Evolutionary conservation across 345 rosid species (phyloP), one percentile per base, ranked within the genome.

Genomic region (Euphorbia peplus): DNA sequence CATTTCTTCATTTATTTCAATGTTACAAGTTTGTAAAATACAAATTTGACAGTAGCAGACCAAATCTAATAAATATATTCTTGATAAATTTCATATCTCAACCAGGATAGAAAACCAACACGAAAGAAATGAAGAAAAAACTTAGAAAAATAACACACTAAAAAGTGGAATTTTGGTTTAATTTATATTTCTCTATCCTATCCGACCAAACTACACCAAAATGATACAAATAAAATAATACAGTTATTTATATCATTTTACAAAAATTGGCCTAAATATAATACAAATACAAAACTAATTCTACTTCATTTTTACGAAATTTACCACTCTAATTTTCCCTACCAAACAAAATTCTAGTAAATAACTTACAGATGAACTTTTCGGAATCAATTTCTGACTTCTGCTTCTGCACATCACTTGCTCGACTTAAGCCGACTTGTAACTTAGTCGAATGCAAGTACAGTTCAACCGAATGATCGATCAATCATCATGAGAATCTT

Each of bases 401-500:
- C n/a, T 21, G 44, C 3, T 41, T 39, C 26, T 35, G 32, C 44
- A n/a, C 4, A 26, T 18, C 44, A 24, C 44, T 32, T 51, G 44
- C 25, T 35, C 60, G 8, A 1, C 61, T 18, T 39, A 39, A 39
- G 42, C 42, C 9, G 1, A 39, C 42, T 39, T 39, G 42, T 39
- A 39, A 39, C 9, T 39, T 11, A 39, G 42, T 39, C 10, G 28
- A 47, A 11, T 39, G 60, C 19, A 53, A 26, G 15, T 67, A 7
- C 37, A 54, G n/a, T n/a, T n/a, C n/a, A n/a, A n/a, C n/a, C n/a
- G n/a, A n/a, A n/a, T n/a, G n/a, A n/a, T 13, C 21, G 48, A 39
- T 19, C 28, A 47, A 48, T n/a, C 25, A 46, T 48, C 61, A 48
- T 63, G 32, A 18, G 70, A n/a, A 48, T 24, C 59, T 30, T 32